Evolutionary conservation across 202 grass and related monocot species (phyloP), one percentile per base, ranked within the genome.

Genomic region (Brachypodium distachyon): DNA sequence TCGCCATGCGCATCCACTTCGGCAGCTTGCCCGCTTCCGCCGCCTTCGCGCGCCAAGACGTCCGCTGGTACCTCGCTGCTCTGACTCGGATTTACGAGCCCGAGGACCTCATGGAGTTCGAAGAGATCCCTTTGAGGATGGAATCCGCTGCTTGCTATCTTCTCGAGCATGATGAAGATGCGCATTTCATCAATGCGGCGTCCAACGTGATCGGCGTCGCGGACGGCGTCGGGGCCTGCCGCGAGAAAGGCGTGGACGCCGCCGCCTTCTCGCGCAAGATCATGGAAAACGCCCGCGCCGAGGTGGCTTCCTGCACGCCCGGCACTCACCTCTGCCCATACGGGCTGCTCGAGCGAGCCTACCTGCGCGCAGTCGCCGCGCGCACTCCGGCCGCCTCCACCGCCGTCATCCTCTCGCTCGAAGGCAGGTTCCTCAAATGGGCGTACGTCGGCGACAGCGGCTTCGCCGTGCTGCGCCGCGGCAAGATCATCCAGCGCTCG

Each of bases 401-500:
- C 33, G 82, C 56, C 5, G 37, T 18, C 34, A 65, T 84, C 57
- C 36, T 84, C 14, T 62, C 66, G 37, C 34, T 84, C 56, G 18
- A 5, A 18, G 74, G 67, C 70, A 0, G 66, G 48, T 16, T n/a
- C 0, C 79, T 82, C 7, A 14, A 8, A 9, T 84, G 74, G 74
- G 67, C 82, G 9, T 78, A 47, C 56, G 17, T 84, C 18, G 82
- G 82, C 37, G 82, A 84, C 73, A 78, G 74, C 36, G 56, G 34
- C 9, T 65, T 72, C 44, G 44, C 4, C 0, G 32, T 84, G 66
- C 21, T 84, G 23, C 72, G 73, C 12, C 22, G 14, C 23, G 73
- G 81, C 18, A 41, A 13, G 52, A 2, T 53, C 22, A 1, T 84
- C 1, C 1, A 2, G 16, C 42, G 73, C 1, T 84, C 81, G 5